Conservation (phyloP, 2,329 filamentous ascomycete genomes). For the Penicillium sp. region DNA sequence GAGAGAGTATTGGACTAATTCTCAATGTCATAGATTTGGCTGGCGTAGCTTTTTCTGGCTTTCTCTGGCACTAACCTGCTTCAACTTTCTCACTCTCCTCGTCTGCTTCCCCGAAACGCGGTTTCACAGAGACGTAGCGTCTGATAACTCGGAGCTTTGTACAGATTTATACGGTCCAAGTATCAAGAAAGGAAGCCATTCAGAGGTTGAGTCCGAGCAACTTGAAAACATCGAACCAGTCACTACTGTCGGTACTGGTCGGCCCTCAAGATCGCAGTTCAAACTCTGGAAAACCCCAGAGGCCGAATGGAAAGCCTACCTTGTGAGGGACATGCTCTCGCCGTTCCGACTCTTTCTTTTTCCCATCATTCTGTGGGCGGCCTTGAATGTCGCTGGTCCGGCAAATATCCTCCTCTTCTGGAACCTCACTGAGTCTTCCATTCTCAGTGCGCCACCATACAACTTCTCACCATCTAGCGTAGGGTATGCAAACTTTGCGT, state of each 20-base stretch:
- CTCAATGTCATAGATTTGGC: slow-evolving; percentile 18
- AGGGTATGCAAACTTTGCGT: neutral
- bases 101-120: slow-evolving; percentile 47
- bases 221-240: neutral
- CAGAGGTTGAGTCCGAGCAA: neutral
- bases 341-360: slow-evolving; percentile 38
- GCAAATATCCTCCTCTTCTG: slow-evolving; percentile 49
- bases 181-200: neutral
- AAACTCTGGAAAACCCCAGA: neutral
- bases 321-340: neutral
- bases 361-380: slow-evolving; percentile 46
- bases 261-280: neutral
- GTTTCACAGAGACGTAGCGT: slow-evolving; percentile 18
- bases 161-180: neutral
- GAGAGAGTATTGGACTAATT: neutral
- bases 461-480: slow-evolving; percentile 21
- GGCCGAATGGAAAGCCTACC: neutral
- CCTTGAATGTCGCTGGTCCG: slow-evolving; percentile 34
- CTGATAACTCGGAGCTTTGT: neutral
- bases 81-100: slow-evolving; percentile 42
- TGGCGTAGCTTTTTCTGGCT: slow-evolving; percentile 53
- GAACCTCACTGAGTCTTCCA: slow-evolving; percentile 53
- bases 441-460: slow-evolving; percentile 50
- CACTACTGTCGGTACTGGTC: neutral
- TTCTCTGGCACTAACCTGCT: slow-evolving; percentile 39